Base-by-base conservation (phyloP, 2,329 filamentous ascomycete genomes). In the Aureobasidium namibiae region DNA sequence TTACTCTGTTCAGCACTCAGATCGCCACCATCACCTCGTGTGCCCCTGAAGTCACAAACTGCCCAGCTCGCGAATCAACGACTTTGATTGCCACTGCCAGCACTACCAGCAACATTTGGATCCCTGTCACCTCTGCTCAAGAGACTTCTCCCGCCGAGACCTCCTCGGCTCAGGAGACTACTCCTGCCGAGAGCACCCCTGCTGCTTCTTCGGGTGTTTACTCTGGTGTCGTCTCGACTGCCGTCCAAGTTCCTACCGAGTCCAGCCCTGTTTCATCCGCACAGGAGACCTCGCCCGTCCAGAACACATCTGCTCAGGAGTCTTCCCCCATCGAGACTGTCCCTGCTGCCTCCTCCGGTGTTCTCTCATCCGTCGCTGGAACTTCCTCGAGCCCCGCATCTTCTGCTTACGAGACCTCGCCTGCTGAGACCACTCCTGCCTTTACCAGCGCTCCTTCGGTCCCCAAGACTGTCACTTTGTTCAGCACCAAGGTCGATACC, bases 391-490 rank as follows among this genome's bases (percentile, higher is more conserved):
- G 31, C 31, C 46, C 46, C 39, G 39, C 23, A 54, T 56, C 54
- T 16, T 56, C 49, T 42, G 44, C 58, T n/a, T 44, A 60, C 49
- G 57, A 59, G 56, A 62, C 44, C 41, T 52, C 59, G 26, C 44
- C 62, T 18, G 54, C 57, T 41, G 57, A 54, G 42, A 39, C 60
- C 26, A 52, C 56, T 24, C 53, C 59, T 60, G 36, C 24, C 56
- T 29, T 60, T 31, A 39, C 54, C 14, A 41, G 42, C 18, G 46
- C 62, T 13, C 58, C 57, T 11, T 48, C 29, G n/a, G 57, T 24
- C 60, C 34, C 71, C 36, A 68, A 67, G 38, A 63, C 61, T 63
- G 50, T 63, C 18, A 63, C 61, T 23, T 39, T 60, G 36, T 63
- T 38, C 56, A 53, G 42, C 60, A 63, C 61, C 41, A 50, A 49